Evolutionary conservation across 371 early-diverging fungal species (phyloP).

Genomic region (Zancudomyces culisetae): DNA sequence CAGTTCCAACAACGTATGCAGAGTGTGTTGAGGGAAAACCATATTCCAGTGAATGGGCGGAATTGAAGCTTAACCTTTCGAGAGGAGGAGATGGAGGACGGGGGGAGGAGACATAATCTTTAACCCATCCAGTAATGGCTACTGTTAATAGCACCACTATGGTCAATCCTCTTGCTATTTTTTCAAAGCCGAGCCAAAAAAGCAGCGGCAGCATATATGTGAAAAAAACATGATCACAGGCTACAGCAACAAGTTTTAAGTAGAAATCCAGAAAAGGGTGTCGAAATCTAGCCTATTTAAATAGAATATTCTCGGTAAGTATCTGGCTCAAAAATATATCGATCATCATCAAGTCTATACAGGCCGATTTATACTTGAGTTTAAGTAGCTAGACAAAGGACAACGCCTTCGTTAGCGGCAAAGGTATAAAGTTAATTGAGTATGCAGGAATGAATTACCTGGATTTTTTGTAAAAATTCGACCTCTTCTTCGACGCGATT

Average conservation of each 20-base stretch:
- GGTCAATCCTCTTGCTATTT: slow-evolving; percentile 19
- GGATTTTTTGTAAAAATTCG: no score
- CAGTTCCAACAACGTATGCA: slow-evolving; percentile 18
- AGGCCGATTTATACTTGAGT: no score
- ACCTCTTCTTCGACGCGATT: no score
- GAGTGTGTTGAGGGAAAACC: slow-evolving; percentile 28
- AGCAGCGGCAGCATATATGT: slow-evolving; percentile 20
- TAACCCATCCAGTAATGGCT: slow-evolving; percentile 19
- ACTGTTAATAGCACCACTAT: slow-evolving; percentile 20
- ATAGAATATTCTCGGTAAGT: neutral
- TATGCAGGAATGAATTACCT: no score
- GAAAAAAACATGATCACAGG: slow-evolving; percentile 25
- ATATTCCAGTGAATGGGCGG: slow-evolving; percentile 22
- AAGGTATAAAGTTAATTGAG: no score
- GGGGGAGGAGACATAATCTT: slow-evolving; percentile 24
- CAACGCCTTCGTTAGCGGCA: no score
- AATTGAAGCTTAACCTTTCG: slow-evolving; percentile 17
- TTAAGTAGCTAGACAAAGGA: no score
- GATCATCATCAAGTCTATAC: no score
- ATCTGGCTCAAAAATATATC: no score
- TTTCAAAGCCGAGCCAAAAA: slow-evolving; percentile 19
- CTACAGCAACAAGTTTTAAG: slow-evolving; percentile 3
- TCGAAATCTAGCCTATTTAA: neutral
- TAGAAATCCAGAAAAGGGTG: neutral
- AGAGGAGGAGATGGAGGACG: slow-evolving; percentile 23